Base-by-base conservation (phyloP, 139 green algal genomes). In the Chlorella sp. region DNA sequence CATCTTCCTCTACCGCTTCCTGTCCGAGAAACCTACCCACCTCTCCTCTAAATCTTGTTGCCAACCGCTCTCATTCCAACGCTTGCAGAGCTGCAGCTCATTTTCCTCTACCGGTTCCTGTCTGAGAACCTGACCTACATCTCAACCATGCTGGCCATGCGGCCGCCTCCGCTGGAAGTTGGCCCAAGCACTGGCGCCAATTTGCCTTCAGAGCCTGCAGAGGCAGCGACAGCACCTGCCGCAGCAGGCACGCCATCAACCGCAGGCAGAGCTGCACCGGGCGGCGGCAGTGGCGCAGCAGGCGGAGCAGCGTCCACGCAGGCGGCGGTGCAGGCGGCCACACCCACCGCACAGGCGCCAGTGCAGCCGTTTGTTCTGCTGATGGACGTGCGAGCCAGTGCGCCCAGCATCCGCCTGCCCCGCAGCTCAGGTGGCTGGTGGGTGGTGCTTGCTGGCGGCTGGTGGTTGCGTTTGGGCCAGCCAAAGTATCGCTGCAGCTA, bases 81-180 rank as follows among this genome's bases (percentile, higher is more conserved):
- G n/a, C 64, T 16, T 75, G 70, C 73, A 32, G 88, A 93, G 54
- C 93, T 99, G 32, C 90, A 94, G 70, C 64, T 98, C 28, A 90
- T 98, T 28, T 98, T 95, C 88, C 91, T 98, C 73, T 90, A 98
- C 74, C 91, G 96, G 74, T 98, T 98, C 85, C 72, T 99, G 38
- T 69, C 87, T 60, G 90, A 94, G 74, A 76, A 88, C 4, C 78
- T 93, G 41, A 34, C 68, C 30, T 94, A 94, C 82, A 85, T 93
- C 51, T 65, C 44, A 16, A 72, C 86, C 44, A 89, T 92, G 88
- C 85, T 94, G 60, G 81, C 75, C 13, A 73, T 93, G 82, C 76
- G 84, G 1, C 89, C 84, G 56, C 74, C 43, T 19, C 67, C 73
- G 0, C 40, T 73, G 67, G 67, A 73, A 19, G 14, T 20, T 2